Percentiles rank a stretch among this genome's conserved stretches.
These are phyloP conservation scores for Takashimella tepidaria DNA, from an alignment of 1,284 basidiomycete species.

Conservation along the genomic window DNA sequence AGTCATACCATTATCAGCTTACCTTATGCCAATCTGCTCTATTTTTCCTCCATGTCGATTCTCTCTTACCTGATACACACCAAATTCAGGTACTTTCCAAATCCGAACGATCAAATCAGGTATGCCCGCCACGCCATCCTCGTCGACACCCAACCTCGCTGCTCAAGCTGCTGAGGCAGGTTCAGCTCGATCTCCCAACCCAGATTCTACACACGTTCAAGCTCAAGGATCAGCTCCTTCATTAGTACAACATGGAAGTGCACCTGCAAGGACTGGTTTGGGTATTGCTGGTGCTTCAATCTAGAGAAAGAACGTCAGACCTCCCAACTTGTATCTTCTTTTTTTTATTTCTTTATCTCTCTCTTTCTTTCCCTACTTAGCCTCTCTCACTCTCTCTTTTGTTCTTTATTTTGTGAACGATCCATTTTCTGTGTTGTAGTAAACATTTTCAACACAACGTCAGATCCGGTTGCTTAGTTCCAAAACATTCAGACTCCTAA, in stretches of 20 bases:
- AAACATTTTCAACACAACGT: too few species aligned
- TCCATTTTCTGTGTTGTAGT: too few species aligned
- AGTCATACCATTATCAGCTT: neutral
- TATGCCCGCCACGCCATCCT: neutral
- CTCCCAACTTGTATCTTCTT: too few species aligned
- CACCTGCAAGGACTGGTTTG: slow-evolving; percentile 11
- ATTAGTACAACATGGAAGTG: neutral
- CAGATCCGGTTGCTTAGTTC: too few species aligned
- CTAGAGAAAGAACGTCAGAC: too few species aligned
- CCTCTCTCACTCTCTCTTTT: too few species aligned
- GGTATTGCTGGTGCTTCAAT: slow-evolving; percentile 14
- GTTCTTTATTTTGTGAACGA: too few species aligned
- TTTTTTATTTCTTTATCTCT: too few species aligned
- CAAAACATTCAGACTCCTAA: too few species aligned
- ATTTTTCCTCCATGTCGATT: neutral
- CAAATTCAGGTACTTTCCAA: slow-evolving; percentile 39
- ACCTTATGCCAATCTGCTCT: neutral
- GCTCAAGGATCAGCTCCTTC: neutral
- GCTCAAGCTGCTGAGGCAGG: neutral
- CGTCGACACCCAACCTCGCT: neutral
- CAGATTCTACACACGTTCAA: neutral
- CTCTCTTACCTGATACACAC: neutral
- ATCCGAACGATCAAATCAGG: slow-evolving; percentile 33
- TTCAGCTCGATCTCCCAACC: neutral
- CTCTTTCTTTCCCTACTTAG: too few species aligned